Evolutionary conservation across 805 yeast genomes (phyloP).

Genomic region (Trichomonascus vanleenenianus): DNA sequence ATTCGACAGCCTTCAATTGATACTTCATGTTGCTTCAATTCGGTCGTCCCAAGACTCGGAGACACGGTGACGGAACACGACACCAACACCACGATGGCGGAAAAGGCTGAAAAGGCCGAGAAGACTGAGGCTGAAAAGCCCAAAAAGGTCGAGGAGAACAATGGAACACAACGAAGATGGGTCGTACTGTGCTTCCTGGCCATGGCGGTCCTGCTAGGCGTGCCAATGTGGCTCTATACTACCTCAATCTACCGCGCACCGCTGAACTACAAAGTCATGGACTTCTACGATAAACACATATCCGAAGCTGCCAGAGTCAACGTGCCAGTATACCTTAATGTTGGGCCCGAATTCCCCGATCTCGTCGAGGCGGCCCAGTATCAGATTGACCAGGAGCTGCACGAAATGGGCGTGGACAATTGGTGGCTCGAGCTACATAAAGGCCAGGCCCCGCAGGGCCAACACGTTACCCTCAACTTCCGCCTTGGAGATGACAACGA

Average conservation of each 20-base stretch:
- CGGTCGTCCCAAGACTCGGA: no score
- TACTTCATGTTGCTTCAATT: no score
- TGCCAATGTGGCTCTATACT: slow-evolving; percentile 54
- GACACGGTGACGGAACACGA: no score
- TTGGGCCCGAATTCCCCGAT: slow-evolving; percentile 58
- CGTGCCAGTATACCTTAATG: slow-evolving; percentile 27
- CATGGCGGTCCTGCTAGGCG: slow-evolving; percentile 35
- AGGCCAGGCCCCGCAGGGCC: slow-evolving; percentile 20
- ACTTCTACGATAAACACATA: slow-evolving; percentile 26
- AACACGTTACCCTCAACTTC: slow-evolving; percentile 25
- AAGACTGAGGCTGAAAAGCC: neutral
- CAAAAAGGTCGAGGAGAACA: neutral
- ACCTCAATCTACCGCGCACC: slow-evolving; percentile 58
- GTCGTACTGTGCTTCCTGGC: slow-evolving; percentile 7
- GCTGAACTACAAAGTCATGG: slow-evolving; percentile 42
- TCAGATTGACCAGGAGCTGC: slow-evolving; percentile 38
- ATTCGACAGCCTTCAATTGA: no score
- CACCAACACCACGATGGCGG: no score
- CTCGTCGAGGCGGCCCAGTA: slow-evolving; percentile 46
- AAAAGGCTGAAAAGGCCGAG: no score
- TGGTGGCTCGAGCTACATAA: slow-evolving; percentile 26
- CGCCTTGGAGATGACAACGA: slow-evolving; percentile 34
- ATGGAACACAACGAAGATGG: slow-evolving; percentile 6
- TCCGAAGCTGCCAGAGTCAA: slow-evolving; percentile 17
- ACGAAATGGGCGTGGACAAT: slow-evolving; percentile 11